A percentile compares a stretch with the other conserved stretches of the same genome.
These are phyloP conservation scores for Arthroderma uncinatum DNA, from an alignment of 2,329 filamentous ascomycete species.

Conservation along the genomic window DNA sequence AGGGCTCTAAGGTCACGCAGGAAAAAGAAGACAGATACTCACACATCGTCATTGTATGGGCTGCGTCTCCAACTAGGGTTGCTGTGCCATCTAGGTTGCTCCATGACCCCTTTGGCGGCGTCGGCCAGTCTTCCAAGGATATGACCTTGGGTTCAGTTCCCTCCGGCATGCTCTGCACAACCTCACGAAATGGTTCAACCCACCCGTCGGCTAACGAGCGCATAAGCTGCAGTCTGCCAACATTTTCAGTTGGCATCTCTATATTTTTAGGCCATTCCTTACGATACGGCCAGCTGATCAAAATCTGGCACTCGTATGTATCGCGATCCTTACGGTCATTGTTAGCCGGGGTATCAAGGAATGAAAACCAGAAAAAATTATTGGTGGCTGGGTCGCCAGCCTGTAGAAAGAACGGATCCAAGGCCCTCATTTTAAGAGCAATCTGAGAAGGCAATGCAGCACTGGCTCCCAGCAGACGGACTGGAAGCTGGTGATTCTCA, in stretches of 20 bases:
- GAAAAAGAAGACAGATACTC: constrained; percentile 21
- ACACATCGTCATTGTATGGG: constrained; percentile 53
- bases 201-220: constrained; percentile 37
- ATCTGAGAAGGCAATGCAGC: constrained; percentile 33
- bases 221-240: constrained; percentile 35
- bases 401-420: constrained; percentile 47
- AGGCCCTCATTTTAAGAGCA: constrained; percentile 33
- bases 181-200: constrained; percentile 40
- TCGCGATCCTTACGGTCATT: constrained; percentile 29
- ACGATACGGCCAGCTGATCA: constrained; percentile 42
- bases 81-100: constrained; percentile 31
- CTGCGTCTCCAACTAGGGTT: constrained; percentile 44
- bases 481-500: constrained; percentile 35
- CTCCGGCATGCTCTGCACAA: constrained; percentile 33
- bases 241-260: constrained; percentile 32
- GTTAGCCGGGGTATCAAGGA: constrained; percentile 15
- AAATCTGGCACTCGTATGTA: constrained; percentile 40
- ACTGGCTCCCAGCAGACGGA: constrained; percentile 41
- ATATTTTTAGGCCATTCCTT: constrained; percentile 29
- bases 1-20: neutral
- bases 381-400: constrained; percentile 43
- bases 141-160: constrained; percentile 38
- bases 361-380: constrained; percentile 43
- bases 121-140: constrained; percentile 41
- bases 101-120: constrained; percentile 27